Percentiles rank a stretch among this genome's conserved stretches.
Conservation (phyloP, 345 rosid genomes). For the Dimocarpus longan region DNA sequence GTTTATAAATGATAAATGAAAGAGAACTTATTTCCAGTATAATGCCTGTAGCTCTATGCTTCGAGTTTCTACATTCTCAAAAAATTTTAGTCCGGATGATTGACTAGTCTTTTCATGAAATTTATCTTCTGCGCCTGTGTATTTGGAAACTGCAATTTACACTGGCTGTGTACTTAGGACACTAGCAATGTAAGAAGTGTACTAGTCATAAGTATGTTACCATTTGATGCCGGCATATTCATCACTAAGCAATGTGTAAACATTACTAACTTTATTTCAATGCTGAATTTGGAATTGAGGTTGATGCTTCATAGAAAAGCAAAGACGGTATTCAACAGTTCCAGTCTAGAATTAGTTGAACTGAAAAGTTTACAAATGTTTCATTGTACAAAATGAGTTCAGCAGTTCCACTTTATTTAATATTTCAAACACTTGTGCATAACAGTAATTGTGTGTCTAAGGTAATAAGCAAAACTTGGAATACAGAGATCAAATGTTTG, state of each 20-base stretch:
- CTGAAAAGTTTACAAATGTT: background rate
- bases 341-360: background rate
- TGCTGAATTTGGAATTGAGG: background rate
- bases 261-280: background rate
- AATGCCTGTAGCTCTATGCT: background rate
- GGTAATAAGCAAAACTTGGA: background rate
- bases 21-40: background rate
- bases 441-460: background rate
- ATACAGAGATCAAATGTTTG: background rate
- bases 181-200: background rate
- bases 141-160: too few relatives aligned
- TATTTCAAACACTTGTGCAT: background rate
- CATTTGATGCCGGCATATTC: background rate
- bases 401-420: conserved; percentile 7
- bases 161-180: too few relatives aligned
- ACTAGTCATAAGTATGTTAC: background rate
- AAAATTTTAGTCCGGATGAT: background rate
- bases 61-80: background rate
- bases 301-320: background rate
- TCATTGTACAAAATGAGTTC: background rate
- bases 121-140: too few relatives aligned
- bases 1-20: background rate
- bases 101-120: background rate
- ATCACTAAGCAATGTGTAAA: background rate
- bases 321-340: too few relatives aligned